These are phyloP conservation scores for Suillus spraguei DNA, from an alignment of 768 basidiomycete genomes.

Conservation along the genomic window DNA sequence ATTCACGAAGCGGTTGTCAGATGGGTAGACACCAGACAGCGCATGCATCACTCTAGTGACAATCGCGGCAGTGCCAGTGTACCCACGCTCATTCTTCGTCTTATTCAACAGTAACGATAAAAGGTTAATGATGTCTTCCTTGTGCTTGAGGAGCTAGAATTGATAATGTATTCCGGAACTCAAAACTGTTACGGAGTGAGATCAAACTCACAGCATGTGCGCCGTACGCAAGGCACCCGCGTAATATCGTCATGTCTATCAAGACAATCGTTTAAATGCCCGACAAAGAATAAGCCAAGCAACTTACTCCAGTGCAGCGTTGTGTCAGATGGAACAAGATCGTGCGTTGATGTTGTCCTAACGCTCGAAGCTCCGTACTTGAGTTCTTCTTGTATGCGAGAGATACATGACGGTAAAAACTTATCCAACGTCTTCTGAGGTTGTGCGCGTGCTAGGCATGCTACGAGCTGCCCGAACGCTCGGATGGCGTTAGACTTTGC, in stretches of 20 bases:
- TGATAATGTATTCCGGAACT: conserved; percentile 10
- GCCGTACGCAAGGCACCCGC: conserved; percentile 80
- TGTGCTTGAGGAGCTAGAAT: conserved; percentile 70
- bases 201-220: conserved; percentile 54
- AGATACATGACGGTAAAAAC: conserved; percentile 77
- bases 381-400: conserved; percentile 82
- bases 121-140: conserved; percentile 62
- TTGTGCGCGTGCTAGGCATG: conserved; percentile 78
- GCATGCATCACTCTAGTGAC: conserved; percentile 77
- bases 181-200: neutral
- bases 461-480: conserved; percentile 86
- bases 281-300: neutral
- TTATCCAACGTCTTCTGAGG: conserved; percentile 76
- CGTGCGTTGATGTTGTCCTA: conserved; percentile 75
- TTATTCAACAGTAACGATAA: conserved; percentile 70
- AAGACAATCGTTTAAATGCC: conserved; percentile 5
- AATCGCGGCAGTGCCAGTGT: conserved; percentile 76
- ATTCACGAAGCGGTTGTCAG: conserved; percentile 82
- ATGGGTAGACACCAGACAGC: conserved; percentile 72
- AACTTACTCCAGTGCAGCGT: conserved; percentile 90
- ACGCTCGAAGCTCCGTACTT: conserved; percentile 89
- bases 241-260: conserved; percentile 77
- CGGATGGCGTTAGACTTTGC: conserved; percentile 90
- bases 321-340: conserved; percentile 79
- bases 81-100: conserved; percentile 88